A percentile compares a stretch with the other conserved stretches of the same genome.
Evolutionary conservation across 208 protist genomes (phyloP).

Genomic region (Sergeia podlipaevii): DNA sequence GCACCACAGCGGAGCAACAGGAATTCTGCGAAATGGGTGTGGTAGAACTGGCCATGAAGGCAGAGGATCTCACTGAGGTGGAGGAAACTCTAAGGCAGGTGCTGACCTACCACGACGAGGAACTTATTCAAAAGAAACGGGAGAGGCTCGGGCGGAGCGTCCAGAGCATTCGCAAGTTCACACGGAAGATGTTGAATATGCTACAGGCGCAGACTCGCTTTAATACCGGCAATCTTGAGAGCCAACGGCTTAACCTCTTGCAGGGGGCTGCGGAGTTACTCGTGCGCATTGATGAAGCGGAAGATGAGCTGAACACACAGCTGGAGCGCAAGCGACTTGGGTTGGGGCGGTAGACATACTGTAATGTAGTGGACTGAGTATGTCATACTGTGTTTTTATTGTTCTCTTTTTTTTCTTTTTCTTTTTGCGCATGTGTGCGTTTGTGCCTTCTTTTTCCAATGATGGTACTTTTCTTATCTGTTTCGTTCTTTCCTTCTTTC

Average conservation of each 20-base stretch:
- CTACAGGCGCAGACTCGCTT: constrained; percentile 23
- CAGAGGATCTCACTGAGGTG: constrained; percentile 22
- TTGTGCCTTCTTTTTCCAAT: neutral
- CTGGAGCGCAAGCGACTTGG: neutral
- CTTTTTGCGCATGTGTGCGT: neutral
- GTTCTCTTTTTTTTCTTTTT: constrained; percentile 3
- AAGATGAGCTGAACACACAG: constrained; percentile 15
- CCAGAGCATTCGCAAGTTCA: constrained; percentile 18
- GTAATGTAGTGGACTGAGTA: neutral
- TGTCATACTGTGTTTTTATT: neutral
- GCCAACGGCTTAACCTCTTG: constrained; percentile 31
- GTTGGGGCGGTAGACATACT: neutral
- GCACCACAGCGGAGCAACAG: constrained; percentile 27
- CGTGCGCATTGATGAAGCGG: constrained; percentile 7
- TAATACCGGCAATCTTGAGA: constrained; percentile 42
- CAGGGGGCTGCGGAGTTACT: constrained; percentile 14
- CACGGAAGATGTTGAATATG: constrained; percentile 5
- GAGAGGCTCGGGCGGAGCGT: constrained; percentile 10
- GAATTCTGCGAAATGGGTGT: constrained; percentile 52
- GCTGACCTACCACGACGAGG: constrained; percentile 14
- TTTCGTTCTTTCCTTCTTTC: no score
- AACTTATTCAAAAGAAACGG: constrained; percentile 27
- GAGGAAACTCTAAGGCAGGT: constrained; percentile 14
- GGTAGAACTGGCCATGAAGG: constrained; percentile 33
- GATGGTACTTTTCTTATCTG: neutral